Percentiles rank a stretch among this genome's conserved stretches.
Conservation (phyloP, 352 stramenopile genomes). For the Elongisporangium prolatum region DNA sequence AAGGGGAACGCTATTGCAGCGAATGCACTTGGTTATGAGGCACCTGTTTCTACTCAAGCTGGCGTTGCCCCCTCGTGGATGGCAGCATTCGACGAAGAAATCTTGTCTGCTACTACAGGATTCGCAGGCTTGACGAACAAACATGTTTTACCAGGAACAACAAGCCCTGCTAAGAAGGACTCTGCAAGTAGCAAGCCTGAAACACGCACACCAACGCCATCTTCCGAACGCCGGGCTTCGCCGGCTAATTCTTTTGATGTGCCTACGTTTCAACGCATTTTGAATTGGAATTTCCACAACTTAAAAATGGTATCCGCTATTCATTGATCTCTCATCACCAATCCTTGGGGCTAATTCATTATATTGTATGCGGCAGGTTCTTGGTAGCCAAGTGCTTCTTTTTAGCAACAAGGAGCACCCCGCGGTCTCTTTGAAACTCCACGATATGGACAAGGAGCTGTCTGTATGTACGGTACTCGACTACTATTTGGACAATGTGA, state of each 20-base stretch:
- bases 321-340: background rate
- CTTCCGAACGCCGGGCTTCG: background rate
- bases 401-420: conserved; percentile 84
- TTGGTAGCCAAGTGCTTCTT: conserved; percentile 77
- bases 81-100: background rate
- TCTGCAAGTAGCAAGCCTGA: background rate
- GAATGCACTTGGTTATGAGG: background rate
- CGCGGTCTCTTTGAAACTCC: conserved; percentile 75
- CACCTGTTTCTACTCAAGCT: background rate
- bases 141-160: background rate
- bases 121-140: background rate
- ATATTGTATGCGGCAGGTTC: conserved; percentile 46
- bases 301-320: conserved; percentile 66
- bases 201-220: background rate
- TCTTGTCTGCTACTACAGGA: background rate
- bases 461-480: conserved; percentile 77
- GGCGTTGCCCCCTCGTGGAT: background rate
- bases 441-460: conserved; percentile 85
- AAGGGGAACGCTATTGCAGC: background rate
- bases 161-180: background rate
- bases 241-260: conserved; percentile 18
- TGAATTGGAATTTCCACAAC: conserved; percentile 87
- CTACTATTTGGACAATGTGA: conserved; percentile 87
- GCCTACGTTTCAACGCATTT: conserved; percentile 61
- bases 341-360: too few relatives aligned